Evolutionary conservation across 1,284 basidiomycete species (phyloP).

Genomic region (Tausonia pullulans): DNA sequence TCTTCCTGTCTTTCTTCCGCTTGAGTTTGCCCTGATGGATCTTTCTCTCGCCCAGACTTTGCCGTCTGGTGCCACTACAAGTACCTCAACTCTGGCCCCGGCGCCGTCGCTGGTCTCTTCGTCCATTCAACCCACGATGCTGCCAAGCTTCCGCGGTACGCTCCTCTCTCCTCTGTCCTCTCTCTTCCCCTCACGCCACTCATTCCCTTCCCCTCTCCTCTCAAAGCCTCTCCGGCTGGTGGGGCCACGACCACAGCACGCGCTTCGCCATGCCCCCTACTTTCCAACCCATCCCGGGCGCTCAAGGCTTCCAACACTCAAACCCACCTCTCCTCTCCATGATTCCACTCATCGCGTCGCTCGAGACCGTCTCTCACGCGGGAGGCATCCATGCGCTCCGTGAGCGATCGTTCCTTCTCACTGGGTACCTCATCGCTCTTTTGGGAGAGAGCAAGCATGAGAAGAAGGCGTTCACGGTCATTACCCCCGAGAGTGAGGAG

Average conservation of each 20-base stretch:
- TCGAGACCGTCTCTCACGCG: constrained; percentile 64
- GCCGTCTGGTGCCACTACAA: constrained; percentile 98
- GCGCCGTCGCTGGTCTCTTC: constrained; percentile 86
- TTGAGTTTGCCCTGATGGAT: not conserved
- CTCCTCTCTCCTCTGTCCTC: not conserved
- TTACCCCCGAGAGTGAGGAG: not conserved
- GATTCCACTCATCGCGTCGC: constrained; percentile 65
- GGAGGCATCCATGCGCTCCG: constrained; percentile 62
- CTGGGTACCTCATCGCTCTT: constrained; percentile 54
- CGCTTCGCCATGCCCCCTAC: constrained; percentile 81
- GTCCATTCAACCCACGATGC: constrained; percentile 72
- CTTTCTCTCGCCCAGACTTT: constrained; percentile 49
- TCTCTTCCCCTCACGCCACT: not conserved
- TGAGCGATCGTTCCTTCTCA: constrained; percentile 57
- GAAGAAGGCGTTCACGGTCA: constrained; percentile 10
- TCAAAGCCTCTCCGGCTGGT: constrained; percentile 84
- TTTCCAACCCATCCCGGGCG: constrained; percentile 76
- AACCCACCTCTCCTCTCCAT: constrained; percentile 77
- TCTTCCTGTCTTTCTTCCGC: not conserved
- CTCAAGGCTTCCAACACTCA: constrained; percentile 90
- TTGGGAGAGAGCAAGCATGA: constrained; percentile 48
- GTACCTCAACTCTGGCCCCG: constrained; percentile 92
- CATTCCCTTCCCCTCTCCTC: constrained; percentile 9
- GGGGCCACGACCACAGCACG: constrained; percentile 79
- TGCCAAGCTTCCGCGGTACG: constrained; percentile 45